Conservation (phyloP, 441 rosid species). For the Mallotus japonicus region DNA sequence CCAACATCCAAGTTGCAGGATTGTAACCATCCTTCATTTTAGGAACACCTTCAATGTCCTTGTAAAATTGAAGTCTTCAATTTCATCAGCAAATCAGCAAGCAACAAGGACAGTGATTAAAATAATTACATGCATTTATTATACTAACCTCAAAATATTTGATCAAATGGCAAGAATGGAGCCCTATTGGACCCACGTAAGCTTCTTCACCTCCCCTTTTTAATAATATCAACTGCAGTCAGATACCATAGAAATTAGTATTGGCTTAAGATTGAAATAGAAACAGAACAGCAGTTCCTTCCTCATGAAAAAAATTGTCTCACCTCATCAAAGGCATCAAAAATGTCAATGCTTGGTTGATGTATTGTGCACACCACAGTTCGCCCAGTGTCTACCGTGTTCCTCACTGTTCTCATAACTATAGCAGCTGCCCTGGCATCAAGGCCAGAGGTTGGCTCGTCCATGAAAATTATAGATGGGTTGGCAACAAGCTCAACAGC, state of each 20-base stretch:
- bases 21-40: constrained; percentile 60
- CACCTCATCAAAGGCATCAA: constrained; percentile 76
- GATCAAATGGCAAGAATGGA: constrained; percentile 47
- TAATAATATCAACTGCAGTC: constrained; percentile 49
- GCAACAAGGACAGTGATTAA: background rate
- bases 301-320: background rate
- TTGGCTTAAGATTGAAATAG: constrained; percentile 11
- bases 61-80: background rate
- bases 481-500: constrained; percentile 77
- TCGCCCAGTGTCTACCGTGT: constrained; percentile 69
- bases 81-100: background rate
- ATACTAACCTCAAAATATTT: constrained; percentile 60
- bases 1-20: constrained; percentile 78
- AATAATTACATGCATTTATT: background rate
- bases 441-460: constrained; percentile 73
- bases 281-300: background rate
- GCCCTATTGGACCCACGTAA: constrained; percentile 63
- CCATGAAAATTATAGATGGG: constrained; percentile 63
- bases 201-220: constrained; percentile 68
- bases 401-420: constrained; percentile 69
- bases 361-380: constrained; percentile 78
- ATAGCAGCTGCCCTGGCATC: constrained; percentile 79
- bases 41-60: constrained; percentile 53
- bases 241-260: constrained; percentile 15
- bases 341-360: constrained; percentile 73